Percentiles rank a stretch among this genome's conserved stretches.
These are phyloP conservation scores for Rhexocercosporidium sp. DNA, from an alignment of 2,329 filamentous ascomycete genomes.

Conservation along the genomic window DNA sequence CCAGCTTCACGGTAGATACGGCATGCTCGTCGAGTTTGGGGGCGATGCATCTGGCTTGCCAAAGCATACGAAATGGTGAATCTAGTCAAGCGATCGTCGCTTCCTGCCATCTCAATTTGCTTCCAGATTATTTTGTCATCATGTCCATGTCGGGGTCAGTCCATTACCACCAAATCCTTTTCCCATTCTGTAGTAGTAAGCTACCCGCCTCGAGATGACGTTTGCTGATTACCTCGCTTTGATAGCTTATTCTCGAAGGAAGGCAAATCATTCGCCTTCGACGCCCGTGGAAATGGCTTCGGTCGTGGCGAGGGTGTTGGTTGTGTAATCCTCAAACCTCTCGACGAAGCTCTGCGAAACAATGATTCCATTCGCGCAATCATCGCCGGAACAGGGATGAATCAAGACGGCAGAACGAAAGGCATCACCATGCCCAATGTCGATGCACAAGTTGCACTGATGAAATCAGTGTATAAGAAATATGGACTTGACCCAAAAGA, in stretches of 20 bases:
- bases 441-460: slow-evolving; percentile 46
- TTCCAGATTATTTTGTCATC: slow-evolving; percentile 40
- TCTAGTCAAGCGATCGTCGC: slow-evolving; percentile 49
- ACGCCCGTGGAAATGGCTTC: slow-evolving; percentile 63
- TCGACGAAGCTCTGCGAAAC: slow-evolving; percentile 51
- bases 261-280: slow-evolving; percentile 54
- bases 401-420: slow-evolving; percentile 52
- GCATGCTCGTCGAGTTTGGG: slow-evolving; percentile 63
- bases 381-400: slow-evolving; percentile 49
- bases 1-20: slow-evolving; percentile 57
- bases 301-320: slow-evolving; percentile 67
- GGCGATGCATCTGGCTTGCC: slow-evolving; percentile 59
- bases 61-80: slow-evolving; percentile 54
- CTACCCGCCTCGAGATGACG: neutral
- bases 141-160: slow-evolving; percentile 27
- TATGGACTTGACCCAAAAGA: slow-evolving; percentile 27
- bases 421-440: slow-evolving; percentile 53
- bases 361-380: slow-evolving; percentile 50
- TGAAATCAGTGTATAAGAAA: slow-evolving; percentile 29
- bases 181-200: neutral
- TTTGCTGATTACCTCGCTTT: neutral
- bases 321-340: slow-evolving; percentile 63
- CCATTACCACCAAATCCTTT: neutral
- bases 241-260: slow-evolving; percentile 37
- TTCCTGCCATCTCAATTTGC: slow-evolving; percentile 43